Evolutionary conservation across 441 rosid genomes (phyloP), one percentile per base, ranked within the genome.

Genomic region (Arabidopsis lyrata): DNA sequence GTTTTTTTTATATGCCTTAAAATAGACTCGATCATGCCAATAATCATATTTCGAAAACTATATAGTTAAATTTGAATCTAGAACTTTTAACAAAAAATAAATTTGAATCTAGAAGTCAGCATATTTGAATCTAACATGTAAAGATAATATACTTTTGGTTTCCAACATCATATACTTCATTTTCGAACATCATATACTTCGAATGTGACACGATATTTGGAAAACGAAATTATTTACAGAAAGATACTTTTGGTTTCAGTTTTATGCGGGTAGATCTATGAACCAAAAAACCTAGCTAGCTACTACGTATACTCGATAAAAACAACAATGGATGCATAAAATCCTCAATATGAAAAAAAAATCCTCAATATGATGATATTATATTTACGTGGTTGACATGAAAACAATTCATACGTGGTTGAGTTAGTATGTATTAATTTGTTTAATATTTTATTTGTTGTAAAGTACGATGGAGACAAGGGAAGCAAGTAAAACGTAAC

Each of bases 401-500:
- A 52, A 50, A 39, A 35, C 60, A 31, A 31, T 76, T 48, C 6
- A 54, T 61, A 70, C 58, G 68, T 77, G 68, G 18, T 65, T 65
- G 27, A 70, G 71, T 65, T 70, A 76, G 62, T 64, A 77, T 57
- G 66, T 36, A 70, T 55, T 20, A 36, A 7, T 16, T 42, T 20
- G 31, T 41, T 22, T 9, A 50, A 34, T 38, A 49, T 27, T 64
- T 70, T 5, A 47, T 70, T 41, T 57, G 67, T 64, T 70, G 76
- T 70, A 48, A 77, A 70, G 68, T 65, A 70, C 72, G 68, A 70
- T 65, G 36, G 72, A 64, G 76, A 76, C 80, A 76, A 70, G 20
- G 5, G 76, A 77, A 64, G 72, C 63, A 70, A 77, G 72, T 77
- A 57, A 47, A 64, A 77, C 76, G 76, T 77, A 70, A 77, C 80